These are phyloP conservation scores for Amanita pallidorosea DNA, from an alignment of 768 basidiomycete genomes.

Conservation along the genomic window DNA sequence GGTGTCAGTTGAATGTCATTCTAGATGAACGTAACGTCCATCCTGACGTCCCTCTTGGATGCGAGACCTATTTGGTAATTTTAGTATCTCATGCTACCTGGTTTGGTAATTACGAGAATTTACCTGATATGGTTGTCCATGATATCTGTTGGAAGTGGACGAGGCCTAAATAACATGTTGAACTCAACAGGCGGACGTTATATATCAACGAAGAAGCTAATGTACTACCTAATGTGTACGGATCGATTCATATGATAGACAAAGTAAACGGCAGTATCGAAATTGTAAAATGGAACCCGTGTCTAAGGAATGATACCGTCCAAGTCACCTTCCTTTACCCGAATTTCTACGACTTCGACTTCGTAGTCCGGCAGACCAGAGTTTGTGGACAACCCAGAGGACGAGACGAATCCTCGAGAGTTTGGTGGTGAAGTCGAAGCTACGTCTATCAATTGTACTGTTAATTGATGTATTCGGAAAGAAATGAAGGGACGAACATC, in stretches of 20 bases:
- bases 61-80: neutral
- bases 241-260: conserved; percentile 1
- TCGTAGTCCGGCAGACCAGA: conserved; percentile 66
- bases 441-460: conserved; percentile 38
- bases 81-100: neutral
- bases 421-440: conserved; percentile 78
- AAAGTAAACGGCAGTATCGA: neutral
- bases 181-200: neutral
- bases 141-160: too few relatives aligned
- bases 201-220: neutral
- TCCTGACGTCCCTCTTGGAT: neutral
- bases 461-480: neutral
- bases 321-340: conserved; percentile 70
- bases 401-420: conserved; percentile 52
- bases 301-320: conserved; percentile 60
- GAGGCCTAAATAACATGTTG: too few relatives aligned
- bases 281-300: neutral
- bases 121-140: too few relatives aligned
- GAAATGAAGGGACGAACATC: conserved; percentile 50
- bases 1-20: neutral
- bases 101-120: neutral
- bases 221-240: neutral
- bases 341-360: conserved; percentile 82
- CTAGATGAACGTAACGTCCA: neutral
- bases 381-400: conserved; percentile 58